Evolutionary conservation across 129 eudicot species (phyloP), one percentile per base, ranked within the genome.

Genomic region (Smallanthus sonchifolius): DNA sequence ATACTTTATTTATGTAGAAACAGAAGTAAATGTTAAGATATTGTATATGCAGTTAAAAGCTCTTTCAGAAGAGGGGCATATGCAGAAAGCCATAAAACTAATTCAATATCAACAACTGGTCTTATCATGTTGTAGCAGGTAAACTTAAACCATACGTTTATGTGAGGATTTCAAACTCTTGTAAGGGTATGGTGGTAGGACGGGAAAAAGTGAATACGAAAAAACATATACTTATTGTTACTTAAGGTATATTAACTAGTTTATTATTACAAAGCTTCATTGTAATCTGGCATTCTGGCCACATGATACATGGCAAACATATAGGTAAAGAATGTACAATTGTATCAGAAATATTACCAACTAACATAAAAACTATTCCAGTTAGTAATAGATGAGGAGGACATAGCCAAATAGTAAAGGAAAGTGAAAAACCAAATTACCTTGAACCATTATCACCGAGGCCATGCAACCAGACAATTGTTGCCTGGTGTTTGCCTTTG

Each of bases 391-490:
- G 60, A 54, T 28, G 37, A 57, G 10, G 37, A 56, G 63, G 6
- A 30, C 38, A 20, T 57, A 57, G 28, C 64, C n/a, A 57, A n/a
- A 57, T 57, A 24, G 6, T 10, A 54, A 17, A 57, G 16, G 16
- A 0, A 19, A n/a, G 49, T 36, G 10, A 55, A 67, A 39, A 69
- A 56, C 9, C 44, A 10, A 55, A 69, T 35, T 83, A 91, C 97
- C 97, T 84, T 42, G 84, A 75, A 30, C 97, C 96, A 77, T 88
- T 88, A 86, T 91, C 97, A 44, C 97, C 97, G 52, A 88, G 92
- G 62, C 97, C 97, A 81, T 91, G 97, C 75, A 91, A 84, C 97
- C 97, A 91, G 34, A 91, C 96, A 51, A 91, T 74, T 70, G 97
- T 91, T 24, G 92, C 97, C 77, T 88, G 95, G 83, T 91, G 97